Conservation (phyloP, 371 early-diverging fungal genomes). For the Syncephalis plumigaleata region DNA sequence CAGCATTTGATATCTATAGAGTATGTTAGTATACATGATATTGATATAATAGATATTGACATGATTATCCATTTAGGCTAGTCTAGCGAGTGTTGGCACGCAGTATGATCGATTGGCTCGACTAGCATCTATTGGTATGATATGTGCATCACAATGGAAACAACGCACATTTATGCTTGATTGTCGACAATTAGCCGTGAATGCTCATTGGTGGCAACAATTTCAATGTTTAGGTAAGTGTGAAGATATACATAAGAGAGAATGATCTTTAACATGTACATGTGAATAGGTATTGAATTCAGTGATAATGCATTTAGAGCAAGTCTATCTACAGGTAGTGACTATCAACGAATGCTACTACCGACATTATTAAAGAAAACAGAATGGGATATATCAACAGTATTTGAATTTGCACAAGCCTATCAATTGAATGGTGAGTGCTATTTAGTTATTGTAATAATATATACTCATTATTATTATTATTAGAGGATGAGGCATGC, state of each 20-base stretch:
- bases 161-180: conserved; percentile 18
- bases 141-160: conserved; percentile 17
- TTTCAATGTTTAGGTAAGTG: too few relatives aligned
- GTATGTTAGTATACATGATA: conserved; percentile 2
- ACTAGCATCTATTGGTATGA: conserved; percentile 19
- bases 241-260: too few relatives aligned
- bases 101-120: conserved; percentile 19
- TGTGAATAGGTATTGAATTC: conserved; percentile 19
- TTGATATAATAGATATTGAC: neutral
- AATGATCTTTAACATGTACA: too few relatives aligned
- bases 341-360: conserved; percentile 18
- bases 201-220: conserved; percentile 29
- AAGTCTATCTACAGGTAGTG: conserved; percentile 4
- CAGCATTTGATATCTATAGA: conserved; percentile 18
- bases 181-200: conserved; percentile 15
- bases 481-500: neutral
- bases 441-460: neutral
- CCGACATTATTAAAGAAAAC: conserved; percentile 18
- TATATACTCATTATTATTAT: neutral
- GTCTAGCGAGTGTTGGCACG: conserved; percentile 12
- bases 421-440: conserved; percentile 18
- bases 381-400: conserved; percentile 18
- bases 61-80: conserved; percentile 8
- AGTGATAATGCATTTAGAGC: conserved; percentile 14
- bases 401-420: conserved; percentile 18